A percentile compares a stretch with the other conserved stretches of the same genome.
Conservation (phyloP, 352 stramenopile genomes). For the Phytophthora vignae region DNA sequence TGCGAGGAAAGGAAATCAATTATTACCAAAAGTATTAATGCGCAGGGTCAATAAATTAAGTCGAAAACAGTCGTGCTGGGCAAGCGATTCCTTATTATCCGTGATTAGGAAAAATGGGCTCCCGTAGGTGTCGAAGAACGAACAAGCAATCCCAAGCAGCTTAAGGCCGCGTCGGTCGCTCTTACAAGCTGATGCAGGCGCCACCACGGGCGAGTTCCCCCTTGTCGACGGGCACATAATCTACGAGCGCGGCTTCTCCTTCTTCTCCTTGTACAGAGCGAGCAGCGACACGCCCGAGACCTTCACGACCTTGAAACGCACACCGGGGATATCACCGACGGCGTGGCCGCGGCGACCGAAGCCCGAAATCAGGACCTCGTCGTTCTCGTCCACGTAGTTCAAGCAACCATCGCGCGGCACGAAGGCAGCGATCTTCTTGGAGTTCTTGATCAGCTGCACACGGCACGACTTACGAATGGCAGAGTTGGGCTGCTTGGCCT, state of each 20-base stretch:
- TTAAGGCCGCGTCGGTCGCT: not conserved
- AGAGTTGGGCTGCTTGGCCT: constrained; percentile 99
- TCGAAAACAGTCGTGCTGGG: constrained; percentile 27
- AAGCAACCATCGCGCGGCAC: constrained; percentile 99
- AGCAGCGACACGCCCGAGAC: constrained; percentile 99
- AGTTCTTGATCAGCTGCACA: constrained; percentile 99
- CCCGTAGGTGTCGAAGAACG: not conserved
- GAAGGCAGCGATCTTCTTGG: constrained; percentile 99
- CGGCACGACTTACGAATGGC: constrained; percentile 99
- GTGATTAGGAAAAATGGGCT: constrained; percentile 44
- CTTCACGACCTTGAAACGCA: constrained; percentile 99
- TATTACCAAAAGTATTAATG: no score
- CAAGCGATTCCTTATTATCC: constrained; percentile 54
- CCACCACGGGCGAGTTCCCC: constrained; percentile 23
- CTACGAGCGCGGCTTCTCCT: constrained; percentile 99
- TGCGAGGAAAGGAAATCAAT: no score
- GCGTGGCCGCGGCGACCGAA: constrained; percentile 99
- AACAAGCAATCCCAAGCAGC: not conserved
- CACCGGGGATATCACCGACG: constrained; percentile 99
- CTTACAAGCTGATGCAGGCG: constrained; percentile 1
- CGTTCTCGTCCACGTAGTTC: constrained; percentile 99
- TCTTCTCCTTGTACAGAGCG: constrained; percentile 99
- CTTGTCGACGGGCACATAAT: constrained; percentile 42
- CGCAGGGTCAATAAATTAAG: not conserved
- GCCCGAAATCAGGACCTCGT: constrained; percentile 99